Evolutionary conservation across 2,329 filamentous ascomycete species (phyloP).

Genomic region (Trichoderma endophyticum): DNA sequence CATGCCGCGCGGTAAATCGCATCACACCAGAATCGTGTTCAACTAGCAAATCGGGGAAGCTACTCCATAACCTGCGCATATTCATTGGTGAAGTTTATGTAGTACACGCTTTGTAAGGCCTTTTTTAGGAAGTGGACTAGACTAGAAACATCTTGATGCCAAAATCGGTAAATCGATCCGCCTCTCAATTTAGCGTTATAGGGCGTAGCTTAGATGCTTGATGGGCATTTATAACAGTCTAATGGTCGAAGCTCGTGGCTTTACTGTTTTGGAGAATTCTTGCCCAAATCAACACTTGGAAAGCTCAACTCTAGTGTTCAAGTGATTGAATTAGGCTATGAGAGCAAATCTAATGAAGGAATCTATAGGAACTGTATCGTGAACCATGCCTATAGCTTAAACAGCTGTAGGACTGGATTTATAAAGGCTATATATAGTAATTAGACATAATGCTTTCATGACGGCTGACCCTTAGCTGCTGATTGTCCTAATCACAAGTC

Average conservation of each 20-base stretch:
- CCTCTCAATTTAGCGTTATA: not conserved
- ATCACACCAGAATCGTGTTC: not conserved
- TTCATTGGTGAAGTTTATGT: not conserved
- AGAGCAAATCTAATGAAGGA: not conserved
- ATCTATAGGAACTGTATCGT: not conserved
- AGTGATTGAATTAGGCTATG: not conserved
- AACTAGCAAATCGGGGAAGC: not conserved
- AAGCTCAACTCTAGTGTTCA: too few species aligned
- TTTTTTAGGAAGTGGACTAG: not conserved
- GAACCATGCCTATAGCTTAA: not conserved
- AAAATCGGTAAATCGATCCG: not conserved
- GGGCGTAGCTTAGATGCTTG: not conserved
- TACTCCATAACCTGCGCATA: not conserved
- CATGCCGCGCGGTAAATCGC: conserved; percentile 10
- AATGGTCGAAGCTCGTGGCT: too few species aligned
- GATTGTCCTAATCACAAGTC: not conserved
- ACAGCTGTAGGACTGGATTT: not conserved
- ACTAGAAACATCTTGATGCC: not conserved
- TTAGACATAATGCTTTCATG: not conserved
- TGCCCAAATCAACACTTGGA: too few species aligned
- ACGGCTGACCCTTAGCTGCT: too few species aligned
- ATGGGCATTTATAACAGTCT: not conserved
- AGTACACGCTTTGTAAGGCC: not conserved
- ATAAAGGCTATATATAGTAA: not conserved
- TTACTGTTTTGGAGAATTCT: too few species aligned